Evolutionary conservation across 164 flowering plant genomes (phyloP), one percentile per base, ranked within the genome.

Genomic region (Umbilicus rupestris): DNA sequence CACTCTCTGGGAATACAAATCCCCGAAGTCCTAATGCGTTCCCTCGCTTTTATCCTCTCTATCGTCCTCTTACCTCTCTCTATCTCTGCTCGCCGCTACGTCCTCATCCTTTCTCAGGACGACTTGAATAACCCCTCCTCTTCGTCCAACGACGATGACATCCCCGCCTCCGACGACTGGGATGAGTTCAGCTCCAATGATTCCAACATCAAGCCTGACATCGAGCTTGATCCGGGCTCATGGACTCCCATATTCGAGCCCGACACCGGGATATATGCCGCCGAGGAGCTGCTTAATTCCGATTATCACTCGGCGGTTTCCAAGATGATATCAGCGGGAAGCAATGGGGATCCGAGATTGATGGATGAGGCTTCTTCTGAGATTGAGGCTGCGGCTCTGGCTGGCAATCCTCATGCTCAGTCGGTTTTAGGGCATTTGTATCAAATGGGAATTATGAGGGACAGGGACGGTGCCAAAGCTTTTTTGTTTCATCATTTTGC

Each of bases 191-290:
- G 79, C 28, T 9, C 22, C n/a, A 7, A 17, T 2, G 92, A 88
- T 66, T 74, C 88, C 64, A 85, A 81, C 8, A 42, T 75, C 37
- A 76, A 70, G 67, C 73, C 92, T 62, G 93, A 89, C 7, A 81
- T 80, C 58, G 85, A 87, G 62, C 86, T 95, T 65, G 97, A 95
- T 67, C 98, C 98, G 0, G 97, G 99, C 10, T 86, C 97, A 8
- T 92, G 99, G 99, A 84, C 88, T 58, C 91, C 83, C 17, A 73
- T 95, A 70, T 82, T 90, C 73, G 97, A 93, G 42, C 87, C 88
- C 14, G 79, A 77, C 64, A 15, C 64, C 69, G 63, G 70, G 70
- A 62, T 71, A 39, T 6, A 70, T 26, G 14, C 66, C 15, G 49
- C 44, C 17, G 17, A 24, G 52, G 33, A 71, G 22, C 69, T 45